phyloP scores from a whole-genome alignment of 768 basidiomycete species.

The Rhodosporidiobolus odoratus region DNA sequence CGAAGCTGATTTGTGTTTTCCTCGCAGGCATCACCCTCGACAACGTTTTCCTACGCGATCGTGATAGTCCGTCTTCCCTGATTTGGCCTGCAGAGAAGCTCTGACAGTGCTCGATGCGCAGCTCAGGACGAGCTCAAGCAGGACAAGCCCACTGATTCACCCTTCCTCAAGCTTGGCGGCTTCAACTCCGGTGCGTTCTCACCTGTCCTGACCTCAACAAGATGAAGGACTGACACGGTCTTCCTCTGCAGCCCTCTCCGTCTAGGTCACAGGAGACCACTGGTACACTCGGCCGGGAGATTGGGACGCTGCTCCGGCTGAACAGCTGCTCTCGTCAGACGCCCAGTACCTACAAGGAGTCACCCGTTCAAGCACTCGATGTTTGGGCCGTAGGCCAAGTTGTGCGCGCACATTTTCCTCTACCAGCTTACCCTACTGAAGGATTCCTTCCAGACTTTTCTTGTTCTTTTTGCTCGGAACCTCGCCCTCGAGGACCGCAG shows the following conservation, averaged over 20 bases:
- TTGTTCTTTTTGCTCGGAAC: background rate
- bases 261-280: background rate
- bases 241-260: background rate
- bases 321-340: background rate
- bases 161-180: background rate
- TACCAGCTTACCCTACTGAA: background rate
- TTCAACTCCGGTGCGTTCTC: background rate
- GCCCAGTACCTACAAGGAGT: background rate
- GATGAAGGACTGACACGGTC: background rate
- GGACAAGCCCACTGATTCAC: background rate
- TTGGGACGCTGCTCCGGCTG: background rate
- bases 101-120: background rate
- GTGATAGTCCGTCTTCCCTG: background rate
- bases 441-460: background rate
- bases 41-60: background rate
- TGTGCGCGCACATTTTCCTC: background rate
- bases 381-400: background rate
- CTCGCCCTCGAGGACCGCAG: background rate
- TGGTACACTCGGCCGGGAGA: background rate
- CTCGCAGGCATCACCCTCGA: background rate
- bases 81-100: background rate
- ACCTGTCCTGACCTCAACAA: background rate
- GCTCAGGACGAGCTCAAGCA: background rate
- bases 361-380: background rate
- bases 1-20: too few relatives aligned